These are phyloP conservation scores for Lentinula lateritia DNA, from an alignment of 768 basidiomycete species.

Conservation along the genomic window DNA sequence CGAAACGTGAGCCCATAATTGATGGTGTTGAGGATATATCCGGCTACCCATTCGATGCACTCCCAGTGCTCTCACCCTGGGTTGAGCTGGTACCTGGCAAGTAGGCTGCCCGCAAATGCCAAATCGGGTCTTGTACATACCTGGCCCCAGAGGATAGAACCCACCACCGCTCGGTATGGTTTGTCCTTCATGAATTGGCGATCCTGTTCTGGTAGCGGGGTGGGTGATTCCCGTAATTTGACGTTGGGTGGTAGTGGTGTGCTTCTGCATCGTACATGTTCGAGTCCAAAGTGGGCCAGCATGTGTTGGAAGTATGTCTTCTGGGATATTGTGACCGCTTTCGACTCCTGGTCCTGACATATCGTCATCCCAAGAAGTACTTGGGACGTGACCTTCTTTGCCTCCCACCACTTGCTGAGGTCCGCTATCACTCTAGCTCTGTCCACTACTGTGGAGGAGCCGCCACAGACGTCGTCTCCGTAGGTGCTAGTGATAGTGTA, in stretches of 20 bases:
- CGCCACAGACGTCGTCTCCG: too few relatives aligned
- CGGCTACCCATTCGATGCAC: too few relatives aligned
- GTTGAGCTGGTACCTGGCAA: not conserved
- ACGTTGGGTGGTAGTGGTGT: not conserved
- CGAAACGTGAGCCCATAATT: not conserved
- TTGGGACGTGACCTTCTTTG: too few relatives aligned
- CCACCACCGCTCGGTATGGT: not conserved
- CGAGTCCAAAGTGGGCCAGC: not conserved
- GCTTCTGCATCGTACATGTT: not conserved
- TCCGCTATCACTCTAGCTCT: too few relatives aligned
- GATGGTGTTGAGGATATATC: not conserved
- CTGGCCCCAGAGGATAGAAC: not conserved
- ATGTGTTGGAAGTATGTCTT: too few relatives aligned
- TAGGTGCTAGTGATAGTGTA: too few relatives aligned
- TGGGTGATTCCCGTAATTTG: not conserved
- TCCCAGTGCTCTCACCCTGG: not conserved
- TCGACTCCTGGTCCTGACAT: too few relatives aligned
- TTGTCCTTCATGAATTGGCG: not conserved
- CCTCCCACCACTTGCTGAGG: too few relatives aligned
- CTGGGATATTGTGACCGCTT: too few relatives aligned
- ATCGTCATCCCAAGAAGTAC: too few relatives aligned
- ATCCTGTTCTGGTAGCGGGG: not conserved
- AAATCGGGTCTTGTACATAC: not conserved
- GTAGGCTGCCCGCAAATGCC: not conserved
- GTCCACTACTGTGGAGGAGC: too few relatives aligned